Conservation (phyloP, 129 eudicot species). For the Chrysanthemum seticuspe region DNA sequence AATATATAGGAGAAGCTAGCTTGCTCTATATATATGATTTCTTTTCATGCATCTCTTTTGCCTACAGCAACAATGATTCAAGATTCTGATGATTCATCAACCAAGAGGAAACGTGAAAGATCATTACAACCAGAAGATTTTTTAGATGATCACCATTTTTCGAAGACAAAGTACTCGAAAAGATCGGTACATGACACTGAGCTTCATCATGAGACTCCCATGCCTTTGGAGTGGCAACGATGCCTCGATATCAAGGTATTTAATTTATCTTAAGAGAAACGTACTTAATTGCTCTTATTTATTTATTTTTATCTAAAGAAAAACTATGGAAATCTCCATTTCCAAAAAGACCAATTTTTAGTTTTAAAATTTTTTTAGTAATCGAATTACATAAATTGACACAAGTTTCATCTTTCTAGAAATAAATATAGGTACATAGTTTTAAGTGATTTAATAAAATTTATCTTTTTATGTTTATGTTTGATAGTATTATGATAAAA, state of each 20-base stretch:
- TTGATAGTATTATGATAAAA: neutral
- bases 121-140: conserved; percentile 23
- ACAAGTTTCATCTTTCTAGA: conserved; percentile 1
- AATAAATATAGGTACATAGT: neutral
- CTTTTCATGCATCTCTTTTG: conserved; percentile 50
- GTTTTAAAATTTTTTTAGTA: neutral
- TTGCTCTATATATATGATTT: conserved; percentile 37
- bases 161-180: conserved; percentile 23
- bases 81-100: conserved; percentile 41
- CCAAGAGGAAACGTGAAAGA: conserved; percentile 58
- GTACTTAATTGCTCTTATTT: neutral
- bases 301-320: no score
- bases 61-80: conserved; percentile 38
- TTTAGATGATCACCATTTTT: conserved; percentile 13
- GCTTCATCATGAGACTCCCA: conserved; percentile 53
- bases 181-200: conserved; percentile 37
- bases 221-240: conserved; percentile 87
- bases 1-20: neutral
- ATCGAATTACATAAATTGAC: neutral
- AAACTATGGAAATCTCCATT: no score
- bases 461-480: neutral
- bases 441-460: neutral
- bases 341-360: no score
- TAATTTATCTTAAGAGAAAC: neutral
- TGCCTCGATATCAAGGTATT: conserved; percentile 86